phyloP scores from a whole-genome alignment of 164 flowering plant genomes.

The Stephania cephalantha region DNA sequence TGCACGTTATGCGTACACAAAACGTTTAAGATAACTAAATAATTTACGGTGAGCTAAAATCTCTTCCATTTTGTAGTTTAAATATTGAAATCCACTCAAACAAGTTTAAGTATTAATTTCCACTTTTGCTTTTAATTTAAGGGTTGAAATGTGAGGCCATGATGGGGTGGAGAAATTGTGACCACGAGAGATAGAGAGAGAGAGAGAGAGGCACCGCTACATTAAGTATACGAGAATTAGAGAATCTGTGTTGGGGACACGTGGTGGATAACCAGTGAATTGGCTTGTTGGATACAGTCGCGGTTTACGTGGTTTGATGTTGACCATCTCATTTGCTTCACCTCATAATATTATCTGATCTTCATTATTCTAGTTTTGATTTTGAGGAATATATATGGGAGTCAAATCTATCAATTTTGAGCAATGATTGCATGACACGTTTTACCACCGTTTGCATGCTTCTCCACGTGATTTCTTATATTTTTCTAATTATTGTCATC shows the following conservation, averaged over 20 bases:
- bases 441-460: background rate
- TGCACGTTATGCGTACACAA: no score
- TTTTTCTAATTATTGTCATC: background rate
- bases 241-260: background rate
- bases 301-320: conserved; percentile 1
- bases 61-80: no score
- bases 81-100: no score
- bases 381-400: background rate
- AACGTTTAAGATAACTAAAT: no score
- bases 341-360: background rate
- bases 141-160: no score
- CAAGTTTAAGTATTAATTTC: no score
- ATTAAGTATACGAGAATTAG: no score
- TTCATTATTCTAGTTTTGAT: background rate
- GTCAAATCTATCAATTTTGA: background rate
- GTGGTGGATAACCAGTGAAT: background rate
- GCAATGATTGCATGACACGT: background rate
- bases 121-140: no score
- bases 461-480: background rate
- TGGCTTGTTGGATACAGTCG: background rate
- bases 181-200: conserved; percentile 3
- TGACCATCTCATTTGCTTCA: background rate
- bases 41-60: no score
- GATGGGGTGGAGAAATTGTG: no score
- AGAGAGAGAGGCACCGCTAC: background rate